Conservation (phyloP, 1,139 yeast species). For the Zygosaccharomyces sapae region DNA sequence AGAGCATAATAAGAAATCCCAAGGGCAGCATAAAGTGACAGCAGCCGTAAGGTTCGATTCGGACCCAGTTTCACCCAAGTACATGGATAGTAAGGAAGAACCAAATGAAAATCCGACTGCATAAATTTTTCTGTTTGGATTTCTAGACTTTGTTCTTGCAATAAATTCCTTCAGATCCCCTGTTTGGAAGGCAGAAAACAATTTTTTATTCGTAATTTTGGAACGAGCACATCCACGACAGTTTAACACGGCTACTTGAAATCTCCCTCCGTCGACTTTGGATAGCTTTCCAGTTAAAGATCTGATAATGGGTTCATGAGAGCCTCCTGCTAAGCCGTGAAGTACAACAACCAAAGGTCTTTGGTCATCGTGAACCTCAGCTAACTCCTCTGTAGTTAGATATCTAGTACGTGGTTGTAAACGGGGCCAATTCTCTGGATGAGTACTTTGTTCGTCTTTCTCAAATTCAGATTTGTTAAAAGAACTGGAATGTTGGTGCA, state of each 20-base stretch:
- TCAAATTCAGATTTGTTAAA: slow-evolving; percentile 46
- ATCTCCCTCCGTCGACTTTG: slow-evolving; percentile 32
- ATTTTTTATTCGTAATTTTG: slow-evolving; percentile 64
- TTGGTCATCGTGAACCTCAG: slow-evolving; percentile 37
- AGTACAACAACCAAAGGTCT: slow-evolving; percentile 66
- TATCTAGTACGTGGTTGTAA: slow-evolving; percentile 77
- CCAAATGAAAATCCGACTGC: slow-evolving; percentile 86
- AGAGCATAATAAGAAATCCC: slow-evolving; percentile 70
- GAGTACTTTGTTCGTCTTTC: slow-evolving; percentile 48
- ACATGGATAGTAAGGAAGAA: too few species aligned
- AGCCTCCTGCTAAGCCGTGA: slow-evolving; percentile 91
- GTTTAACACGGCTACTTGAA: slow-evolving; percentile 73
- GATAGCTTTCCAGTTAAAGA: slow-evolving; percentile 44
- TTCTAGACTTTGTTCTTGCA: slow-evolving; percentile 47
- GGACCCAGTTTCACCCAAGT: slow-evolving; percentile 68
- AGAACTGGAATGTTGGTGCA: slow-evolving; percentile 13
- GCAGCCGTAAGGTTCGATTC: slow-evolving; percentile 58
- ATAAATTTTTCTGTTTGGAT: slow-evolving; percentile 71
- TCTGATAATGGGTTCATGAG: slow-evolving; percentile 82
- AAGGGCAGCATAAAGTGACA: slow-evolving; percentile 68
- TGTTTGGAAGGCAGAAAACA: slow-evolving; percentile 73
- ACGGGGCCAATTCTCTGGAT: slow-evolving; percentile 68
- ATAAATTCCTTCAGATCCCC: slow-evolving; percentile 64
- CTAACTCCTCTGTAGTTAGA: slow-evolving; percentile 49
- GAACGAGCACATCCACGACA: slow-evolving; percentile 87